A percentile compares a stretch with the other conserved stretches of the same genome.
Evolutionary conservation across 106 monocot genomes (phyloP).

Genomic region (Dendrobium huoshanense): DNA sequence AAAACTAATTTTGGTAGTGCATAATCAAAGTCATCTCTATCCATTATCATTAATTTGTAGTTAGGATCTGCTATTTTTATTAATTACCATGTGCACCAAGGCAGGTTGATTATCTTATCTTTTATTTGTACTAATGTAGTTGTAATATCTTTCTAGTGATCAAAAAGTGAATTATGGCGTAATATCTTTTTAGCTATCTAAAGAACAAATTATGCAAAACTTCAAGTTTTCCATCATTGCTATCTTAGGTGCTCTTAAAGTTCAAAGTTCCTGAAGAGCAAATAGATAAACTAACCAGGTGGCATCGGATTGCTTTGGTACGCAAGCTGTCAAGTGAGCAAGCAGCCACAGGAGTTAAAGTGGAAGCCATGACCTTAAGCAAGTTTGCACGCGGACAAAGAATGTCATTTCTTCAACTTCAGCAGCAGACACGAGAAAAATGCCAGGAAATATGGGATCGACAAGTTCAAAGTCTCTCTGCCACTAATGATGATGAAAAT

Average conservation of each 20-base stretch:
- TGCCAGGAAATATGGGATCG: conserved; percentile 99
- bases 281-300: conserved; percentile 87
- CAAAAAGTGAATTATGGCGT: neutral
- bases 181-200: neutral
- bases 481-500: conserved; percentile 70
- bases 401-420: conserved; percentile 97
- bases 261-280: conserved; percentile 81
- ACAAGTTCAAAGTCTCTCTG: conserved; percentile 88
- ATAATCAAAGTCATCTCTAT: neutral
- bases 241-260: conserved; percentile 71
- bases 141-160: neutral
- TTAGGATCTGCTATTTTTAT: neutral
- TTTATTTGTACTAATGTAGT: neutral
- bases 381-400: conserved; percentile 97
- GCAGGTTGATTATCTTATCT: neutral
- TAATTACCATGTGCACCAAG: neutral
- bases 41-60: neutral
- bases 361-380: conserved; percentile 72
- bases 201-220: neutral
- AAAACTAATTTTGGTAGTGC: neutral
- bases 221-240: neutral
- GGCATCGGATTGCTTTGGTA: conserved; percentile 93
- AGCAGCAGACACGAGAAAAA: conserved; percentile 97
- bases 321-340: conserved; percentile 97
- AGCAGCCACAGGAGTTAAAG: conserved; percentile 72